These are phyloP conservation scores for Cryphonectria japonica DNA, from an alignment of 2,329 filamentous ascomycete genomes.

Conservation along the genomic window DNA sequence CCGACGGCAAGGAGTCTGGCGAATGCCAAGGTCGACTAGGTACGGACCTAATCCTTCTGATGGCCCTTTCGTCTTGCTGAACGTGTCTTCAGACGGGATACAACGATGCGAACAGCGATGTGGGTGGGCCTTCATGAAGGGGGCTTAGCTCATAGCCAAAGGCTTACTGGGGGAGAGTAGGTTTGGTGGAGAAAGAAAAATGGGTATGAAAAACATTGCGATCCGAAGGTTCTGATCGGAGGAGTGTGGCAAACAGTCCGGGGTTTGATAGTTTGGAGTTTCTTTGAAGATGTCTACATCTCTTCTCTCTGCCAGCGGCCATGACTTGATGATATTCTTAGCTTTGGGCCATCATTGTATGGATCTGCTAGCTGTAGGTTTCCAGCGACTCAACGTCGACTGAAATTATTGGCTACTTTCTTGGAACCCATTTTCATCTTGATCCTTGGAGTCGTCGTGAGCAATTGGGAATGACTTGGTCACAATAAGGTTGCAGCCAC, in stretches of 20 bases:
- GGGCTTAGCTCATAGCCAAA: not conserved
- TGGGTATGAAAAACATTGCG: not conserved
- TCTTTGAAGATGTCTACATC: not conserved
- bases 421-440: not conserved
- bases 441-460: not conserved
- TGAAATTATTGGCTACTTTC: not conserved
- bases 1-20: constrained; percentile 69
- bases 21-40: constrained; percentile 75
- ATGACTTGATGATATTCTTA: constrained; percentile 4
- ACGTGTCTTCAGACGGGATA: not conserved
- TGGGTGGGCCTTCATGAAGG: not conserved
- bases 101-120: not conserved
- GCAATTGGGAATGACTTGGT: too few relatives aligned
- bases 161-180: not conserved
- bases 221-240: not conserved
- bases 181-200: not conserved
- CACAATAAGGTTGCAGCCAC: not conserved
- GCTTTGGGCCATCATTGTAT: not conserved
- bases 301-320: not conserved
- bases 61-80: not conserved
- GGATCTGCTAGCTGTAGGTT: not conserved
- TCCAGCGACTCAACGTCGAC: not conserved
- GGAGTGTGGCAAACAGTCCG: not conserved
- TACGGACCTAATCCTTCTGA: too few relatives aligned
- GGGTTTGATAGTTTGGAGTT: constrained; percentile 1